Evolutionary conservation across 345 rosid genomes (phyloP).

Genomic region (Hirschfeldia incana): DNA sequence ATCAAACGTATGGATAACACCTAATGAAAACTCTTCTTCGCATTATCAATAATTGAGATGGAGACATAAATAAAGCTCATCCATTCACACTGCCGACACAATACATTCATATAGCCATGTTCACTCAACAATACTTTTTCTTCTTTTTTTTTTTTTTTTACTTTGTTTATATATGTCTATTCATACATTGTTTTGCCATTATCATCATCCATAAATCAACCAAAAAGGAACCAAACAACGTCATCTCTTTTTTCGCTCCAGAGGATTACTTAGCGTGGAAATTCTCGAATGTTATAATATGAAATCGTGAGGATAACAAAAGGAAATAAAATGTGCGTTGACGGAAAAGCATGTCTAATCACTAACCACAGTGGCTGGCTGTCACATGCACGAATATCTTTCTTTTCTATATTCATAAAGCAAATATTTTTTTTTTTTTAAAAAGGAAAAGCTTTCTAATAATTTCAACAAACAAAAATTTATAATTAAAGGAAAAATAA

Average conservation of each 20-base stretch:
- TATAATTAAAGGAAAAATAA: neutral
- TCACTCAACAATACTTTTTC: conserved; percentile 1
- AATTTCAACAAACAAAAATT: neutral
- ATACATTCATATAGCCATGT: conserved; percentile 8
- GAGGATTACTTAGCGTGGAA: conserved; percentile 18
- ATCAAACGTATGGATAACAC: conserved; percentile 16
- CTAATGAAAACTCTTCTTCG: conserved; percentile 3
- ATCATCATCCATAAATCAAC: conserved; percentile 1
- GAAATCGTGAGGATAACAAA: conserved; percentile 15
- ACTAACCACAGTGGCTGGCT: conserved; percentile 12
- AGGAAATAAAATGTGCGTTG: conserved; percentile 23
- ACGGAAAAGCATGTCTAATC: conserved; percentile 8
- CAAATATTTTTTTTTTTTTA: no score
- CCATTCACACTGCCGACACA: conserved; percentile 36
- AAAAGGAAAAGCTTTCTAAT: neutral
- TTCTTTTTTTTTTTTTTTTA: neutral
- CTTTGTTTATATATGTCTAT: neutral
- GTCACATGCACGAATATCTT: conserved; percentile 30
- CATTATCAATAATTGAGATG: conserved; percentile 33
- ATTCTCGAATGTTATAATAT: neutral
- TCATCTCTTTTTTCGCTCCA: neutral
- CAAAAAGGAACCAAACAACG: conserved; percentile 2
- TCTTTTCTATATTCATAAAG: conserved; percentile 1
- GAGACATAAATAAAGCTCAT: conserved; percentile 22
- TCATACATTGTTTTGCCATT: neutral